phyloP scores from a whole-genome alignment of 305 asterid genomes.

The Fraxinus albicans region DNA sequence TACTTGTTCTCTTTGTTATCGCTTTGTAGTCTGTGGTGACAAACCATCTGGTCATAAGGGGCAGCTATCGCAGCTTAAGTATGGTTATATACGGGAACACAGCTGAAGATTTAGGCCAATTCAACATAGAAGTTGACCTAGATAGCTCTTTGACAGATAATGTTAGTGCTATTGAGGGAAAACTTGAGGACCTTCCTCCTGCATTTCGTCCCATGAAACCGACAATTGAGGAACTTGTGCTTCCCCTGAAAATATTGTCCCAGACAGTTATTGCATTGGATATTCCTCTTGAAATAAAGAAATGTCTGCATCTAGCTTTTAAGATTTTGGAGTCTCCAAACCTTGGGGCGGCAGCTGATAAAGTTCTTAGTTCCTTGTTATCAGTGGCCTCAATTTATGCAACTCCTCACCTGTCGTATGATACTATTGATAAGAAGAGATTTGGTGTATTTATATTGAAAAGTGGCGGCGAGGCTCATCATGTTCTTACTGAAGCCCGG shows the following conservation, averaged over 20 bases:
- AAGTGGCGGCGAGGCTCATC: slow-evolving; percentile 29
- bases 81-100: slow-evolving; percentile 95
- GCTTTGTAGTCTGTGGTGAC: slow-evolving; percentile 76
- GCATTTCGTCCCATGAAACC: slow-evolving; percentile 68
- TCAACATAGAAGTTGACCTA: slow-evolving; percentile 86
- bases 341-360: slow-evolving; percentile 51
- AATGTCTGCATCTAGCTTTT: slow-evolving; percentile 50
- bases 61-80: slow-evolving; percentile 95
- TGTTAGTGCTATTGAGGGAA: slow-evolving; percentile 73
- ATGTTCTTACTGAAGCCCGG: slow-evolving; percentile 52
- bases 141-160: slow-evolving; percentile 80
- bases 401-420: slow-evolving; percentile 34
- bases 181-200: slow-evolving; percentile 88
- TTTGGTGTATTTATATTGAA: slow-evolving; percentile 26
- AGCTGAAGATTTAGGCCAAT: slow-evolving; percentile 94
- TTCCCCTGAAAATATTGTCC: slow-evolving; percentile 62
- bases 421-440: slow-evolving; percentile 35
- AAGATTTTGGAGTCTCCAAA: slow-evolving; percentile 54
- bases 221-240: slow-evolving; percentile 63
- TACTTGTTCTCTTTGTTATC: background rate
- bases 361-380: slow-evolving; percentile 50
- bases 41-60: slow-evolving; percentile 92
- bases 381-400: slow-evolving; percentile 58
- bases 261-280: slow-evolving; percentile 44
- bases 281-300: slow-evolving; percentile 61